Base-by-base conservation (phyloP, 2,329 filamentous ascomycete genomes). In the Lasiodiplodia citricola region DNA sequence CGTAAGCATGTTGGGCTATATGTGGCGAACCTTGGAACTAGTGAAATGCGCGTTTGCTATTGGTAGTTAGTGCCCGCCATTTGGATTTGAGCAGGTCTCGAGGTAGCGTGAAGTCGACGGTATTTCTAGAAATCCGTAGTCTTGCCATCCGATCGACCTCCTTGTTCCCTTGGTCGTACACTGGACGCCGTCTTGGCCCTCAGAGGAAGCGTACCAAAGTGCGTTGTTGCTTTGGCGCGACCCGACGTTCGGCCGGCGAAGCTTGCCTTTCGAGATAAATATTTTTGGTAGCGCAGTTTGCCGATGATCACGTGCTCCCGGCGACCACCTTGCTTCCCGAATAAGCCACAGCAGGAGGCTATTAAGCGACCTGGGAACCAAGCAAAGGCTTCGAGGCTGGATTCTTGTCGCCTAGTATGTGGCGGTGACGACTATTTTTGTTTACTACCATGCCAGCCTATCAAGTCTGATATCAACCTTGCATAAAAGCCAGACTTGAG, bases 1-100 rank as follows among this genome's bases (percentile, higher is more conserved):
- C 18, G 55, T 57, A 4, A 14, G 38, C 21, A 50, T 21, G 11
- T n/a, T 52, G 21, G 28, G 10, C n/a, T 2, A 18, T 8, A 44
- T 41, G 10, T 4, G 28, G 37, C 69, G 10, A 70, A 77, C 78
- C 72, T 89, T 91, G 80, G 80, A 94, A 92, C 73, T 93, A 91
- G 3, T 93, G 91, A 70, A 91, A 93, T 55, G 90, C 90, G 70
- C 92, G 89, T 82, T 92, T 93, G 78, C 92, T 92, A 51, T 23
- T 66, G 44, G n/a, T 16, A 51, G 54, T 57, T 21, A 68, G 67
- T 35, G 11, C 23, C 58, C 10, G 64, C 56, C 31, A 23, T 21
- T 23, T 25, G 16, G 62, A 47, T 51, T 44, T n/a, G 54, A 54
- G 23, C 60, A 38, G 66, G 57, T 50, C 18, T 55, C 66, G 54